Base-by-base conservation (phyloP, 768 basidiomycete genomes). In the Termitomyces sp. region DNA sequence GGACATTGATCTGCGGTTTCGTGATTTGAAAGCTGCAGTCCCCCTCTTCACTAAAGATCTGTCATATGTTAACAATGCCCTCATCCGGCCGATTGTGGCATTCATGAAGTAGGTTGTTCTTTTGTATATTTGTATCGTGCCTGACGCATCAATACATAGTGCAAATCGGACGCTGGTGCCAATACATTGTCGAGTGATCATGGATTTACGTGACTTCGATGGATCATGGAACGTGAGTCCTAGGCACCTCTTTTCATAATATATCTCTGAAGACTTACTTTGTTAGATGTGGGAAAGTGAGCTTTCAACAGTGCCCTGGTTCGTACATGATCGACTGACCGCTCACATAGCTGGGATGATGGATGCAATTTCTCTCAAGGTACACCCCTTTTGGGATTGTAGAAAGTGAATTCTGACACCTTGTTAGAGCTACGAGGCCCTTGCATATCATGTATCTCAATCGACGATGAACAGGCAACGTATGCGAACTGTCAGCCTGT, bases 71-170 rank as follows among this genome's bases (percentile, higher is more conserved):
- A 97, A 96, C 66, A 91, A 88, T 67, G 97, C 97, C 22, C 76
- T 98, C 26, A 89, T 97, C 47, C 72, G 97, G 65, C 95, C 97
- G 4, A 98, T 99, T 61, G 97, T 98, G 16, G 96, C 94, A 1
- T 99, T 99, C 69, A 95, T 98, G 87, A 97, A 97, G 95, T 95
- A 65, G 59, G 88, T 78, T 12, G 59, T 24, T 8, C 42, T 30
- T 51, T 37, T 56, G 42, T 39, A 37, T 52, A 43, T 56, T 20
- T 20, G 36, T 30, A 9, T 33, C 16, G 22, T 30, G 10, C 30
- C 50, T 48, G 56, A 52, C 44, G 62, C 42, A 16, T 70, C 42
- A 55, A 3, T n/a, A n/a, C n/a, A n/a, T 62, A 98, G 96, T 70
- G 88, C 91, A 4, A 96, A 98, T 69, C 86, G 89, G 59, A 99